phyloP scores from a whole-genome alignment of 768 basidiomycete genomes.

The Rhizopogon rudus region DNA sequence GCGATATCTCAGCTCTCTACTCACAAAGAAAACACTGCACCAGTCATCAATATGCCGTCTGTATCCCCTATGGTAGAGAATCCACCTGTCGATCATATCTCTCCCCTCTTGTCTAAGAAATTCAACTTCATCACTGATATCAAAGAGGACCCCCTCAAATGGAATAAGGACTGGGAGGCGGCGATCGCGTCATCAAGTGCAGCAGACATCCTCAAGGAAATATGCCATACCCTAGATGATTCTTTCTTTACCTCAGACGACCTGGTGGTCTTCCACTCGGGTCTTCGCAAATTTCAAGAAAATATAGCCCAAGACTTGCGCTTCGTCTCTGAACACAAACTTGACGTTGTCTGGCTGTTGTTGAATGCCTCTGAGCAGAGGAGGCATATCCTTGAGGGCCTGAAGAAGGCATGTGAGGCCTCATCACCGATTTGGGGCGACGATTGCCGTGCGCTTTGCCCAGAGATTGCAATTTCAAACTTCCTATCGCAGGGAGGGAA shows the following conservation, averaged over 20 bases:
- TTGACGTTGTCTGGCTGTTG: constrained; percentile 12
- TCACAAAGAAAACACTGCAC: too few relatives aligned
- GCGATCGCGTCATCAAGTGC: constrained; percentile 6
- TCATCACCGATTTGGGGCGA: too few relatives aligned
- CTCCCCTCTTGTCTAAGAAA: not conserved
- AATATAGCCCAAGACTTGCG: not conserved
- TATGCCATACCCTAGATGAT: not conserved
- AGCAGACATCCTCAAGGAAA: constrained; percentile 7
- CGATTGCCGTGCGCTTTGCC: too few relatives aligned
- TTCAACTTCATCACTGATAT: constrained; percentile 2
- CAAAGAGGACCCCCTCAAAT: constrained; percentile 8
- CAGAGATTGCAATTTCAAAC: too few relatives aligned
- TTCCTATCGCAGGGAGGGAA: too few relatives aligned
- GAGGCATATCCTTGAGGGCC: too few relatives aligned
- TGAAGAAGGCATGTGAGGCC: too few relatives aligned
- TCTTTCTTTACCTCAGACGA: not conserved
- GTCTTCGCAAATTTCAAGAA: not conserved
- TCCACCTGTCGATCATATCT: too few relatives aligned
- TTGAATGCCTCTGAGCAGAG: too few relatives aligned
- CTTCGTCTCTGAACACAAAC: not conserved
- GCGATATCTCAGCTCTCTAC: too few relatives aligned
- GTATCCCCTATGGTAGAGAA: too few relatives aligned
- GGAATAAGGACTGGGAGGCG: constrained; percentile 18
- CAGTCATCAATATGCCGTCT: not conserved
- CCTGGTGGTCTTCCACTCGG: too few relatives aligned